Evolutionary conservation across 129 eudicot species (phyloP).

Genomic region (Pulicaria dysenterica): DNA sequence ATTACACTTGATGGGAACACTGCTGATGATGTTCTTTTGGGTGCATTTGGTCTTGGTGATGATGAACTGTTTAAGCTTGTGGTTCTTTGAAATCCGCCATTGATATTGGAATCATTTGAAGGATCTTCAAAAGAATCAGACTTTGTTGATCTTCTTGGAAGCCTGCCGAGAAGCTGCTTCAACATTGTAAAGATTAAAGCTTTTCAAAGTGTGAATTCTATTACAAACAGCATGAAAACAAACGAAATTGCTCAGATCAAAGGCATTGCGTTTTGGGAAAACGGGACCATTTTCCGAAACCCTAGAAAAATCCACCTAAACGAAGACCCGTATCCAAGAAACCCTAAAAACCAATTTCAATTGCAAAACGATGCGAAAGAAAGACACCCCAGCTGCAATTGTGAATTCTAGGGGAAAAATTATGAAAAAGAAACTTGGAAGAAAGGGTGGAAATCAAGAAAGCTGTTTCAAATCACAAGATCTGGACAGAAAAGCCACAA

Average conservation of each 20-base stretch:
- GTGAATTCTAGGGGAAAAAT: conserved; percentile 12
- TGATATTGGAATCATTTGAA: conserved; percentile 34
- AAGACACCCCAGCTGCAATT: conserved; percentile 10
- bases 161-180: conserved; percentile 71
- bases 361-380: not conserved
- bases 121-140: conserved; percentile 45
- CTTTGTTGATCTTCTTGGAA: conserved; percentile 72
- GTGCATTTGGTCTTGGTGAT: conserved; percentile 43
- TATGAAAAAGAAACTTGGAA: conserved; percentile 6
- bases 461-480: conserved; percentile 30
- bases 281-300: conserved; percentile 23
- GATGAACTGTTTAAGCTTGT: conserved; percentile 38
- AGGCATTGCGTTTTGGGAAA: conserved; percentile 18
- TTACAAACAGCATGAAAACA: not conserved
- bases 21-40: conserved; percentile 74
- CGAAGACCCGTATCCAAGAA: conserved; percentile 27
- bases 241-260: conserved; percentile 33
- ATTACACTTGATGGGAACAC: conserved; percentile 78
- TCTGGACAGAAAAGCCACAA: conserved; percentile 28
- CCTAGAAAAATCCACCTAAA: conserved; percentile 26
- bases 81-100: conserved; percentile 41
- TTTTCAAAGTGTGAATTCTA: not conserved
- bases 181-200: conserved; percentile 47
- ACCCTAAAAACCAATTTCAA: not conserved
- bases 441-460: conserved; percentile 26